Conservation (phyloP, 2,329 filamentous ascomycete species). For the Verticillium dahliae region DNA sequence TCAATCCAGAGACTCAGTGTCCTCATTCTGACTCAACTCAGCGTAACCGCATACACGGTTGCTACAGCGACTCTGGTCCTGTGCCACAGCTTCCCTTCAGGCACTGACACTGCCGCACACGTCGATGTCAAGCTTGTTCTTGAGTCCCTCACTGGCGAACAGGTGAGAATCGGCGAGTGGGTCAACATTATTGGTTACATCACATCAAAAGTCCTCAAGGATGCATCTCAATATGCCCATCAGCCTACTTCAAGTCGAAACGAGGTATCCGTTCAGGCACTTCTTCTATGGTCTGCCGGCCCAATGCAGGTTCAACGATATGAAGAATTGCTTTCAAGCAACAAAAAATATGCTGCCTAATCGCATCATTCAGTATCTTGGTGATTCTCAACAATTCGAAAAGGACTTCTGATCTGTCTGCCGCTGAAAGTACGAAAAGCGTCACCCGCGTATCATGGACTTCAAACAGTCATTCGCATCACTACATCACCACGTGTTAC, state of each 20-base stretch:
- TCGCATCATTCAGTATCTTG: slow-evolving; percentile 3
- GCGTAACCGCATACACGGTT: slow-evolving; percentile 45
- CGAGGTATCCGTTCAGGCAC: slow-evolving; percentile 56
- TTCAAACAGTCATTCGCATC: no score
- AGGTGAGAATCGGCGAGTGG: slow-evolving; percentile 73
- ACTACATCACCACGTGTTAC: no score
- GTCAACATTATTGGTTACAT: slow-evolving; percentile 84
- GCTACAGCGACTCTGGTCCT: slow-evolving; percentile 57
- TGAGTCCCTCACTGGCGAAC: slow-evolving; percentile 52
- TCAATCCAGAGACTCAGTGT: background rate
- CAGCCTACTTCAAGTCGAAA: background rate
- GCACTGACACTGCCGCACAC: slow-evolving; percentile 38
- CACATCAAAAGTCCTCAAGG: slow-evolving; percentile 20
- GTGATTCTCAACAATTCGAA: background rate
- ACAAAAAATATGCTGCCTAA: background rate
- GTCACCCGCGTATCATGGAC: no score
- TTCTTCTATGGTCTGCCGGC: slow-evolving; percentile 72
- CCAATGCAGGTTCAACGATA: slow-evolving; percentile 54
- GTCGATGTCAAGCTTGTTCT: slow-evolving; percentile 71
- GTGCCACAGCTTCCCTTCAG: slow-evolving; percentile 56
- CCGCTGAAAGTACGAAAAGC: no score
- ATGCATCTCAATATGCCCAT: slow-evolving; percentile 2
- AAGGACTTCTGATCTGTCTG: no score
- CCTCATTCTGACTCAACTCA: slow-evolving; percentile 15
- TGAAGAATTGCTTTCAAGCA: slow-evolving; percentile 5